Evolutionary conservation across 2,329 filamentous ascomycete species (phyloP), one percentile per base, ranked within the genome.

Genomic region (Fusarium sp.): DNA sequence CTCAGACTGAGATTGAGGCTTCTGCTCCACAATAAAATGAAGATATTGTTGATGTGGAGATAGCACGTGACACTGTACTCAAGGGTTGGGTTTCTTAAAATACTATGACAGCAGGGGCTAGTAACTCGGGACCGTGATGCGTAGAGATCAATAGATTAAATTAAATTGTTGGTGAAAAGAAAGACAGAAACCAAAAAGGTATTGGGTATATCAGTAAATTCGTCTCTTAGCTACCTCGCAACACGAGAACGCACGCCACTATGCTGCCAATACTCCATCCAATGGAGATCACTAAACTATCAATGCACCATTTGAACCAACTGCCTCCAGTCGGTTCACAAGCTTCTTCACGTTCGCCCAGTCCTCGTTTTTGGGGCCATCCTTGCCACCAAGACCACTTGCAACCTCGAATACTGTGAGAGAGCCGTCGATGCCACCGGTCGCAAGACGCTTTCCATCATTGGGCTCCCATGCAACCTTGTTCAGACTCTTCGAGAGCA

Each of bases 351-450:
- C 93, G 39, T 89, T 93, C 10, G 92, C 89, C 95, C 96, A 99
- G 81, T 98, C 95, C 78, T 99, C 96, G 58, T 90, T 90, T 80
- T 93, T 92, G 42, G 94, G 87, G 38, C 90, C 88, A 78, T 98
- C 96, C 74, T 92, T 91, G n/a, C 94, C 95, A 31, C 95, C 94
- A 16, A 97, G 81, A 73, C 95, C 90, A 77, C 87, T 85, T 29
- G 94, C 92, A 63, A 99, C 95, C 83, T 99, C 96, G 79, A 98
- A 99, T 12, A 99, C 90, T 1, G 93, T 97, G 27, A 98, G 86
- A 4, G 94, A 90, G 16, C 95, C 95, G 78, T 98, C 95, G 69
- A 99, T 92, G 8, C 96, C 96, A 48, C 96, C 97, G 1, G 94
- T 94, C 3, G 95, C 96, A 56, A 98, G 84, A 57, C 93, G 89